phyloP scores from a whole-genome alignment of 2,329 filamentous ascomycete species.

The Cladosporium colombiae region DNA sequence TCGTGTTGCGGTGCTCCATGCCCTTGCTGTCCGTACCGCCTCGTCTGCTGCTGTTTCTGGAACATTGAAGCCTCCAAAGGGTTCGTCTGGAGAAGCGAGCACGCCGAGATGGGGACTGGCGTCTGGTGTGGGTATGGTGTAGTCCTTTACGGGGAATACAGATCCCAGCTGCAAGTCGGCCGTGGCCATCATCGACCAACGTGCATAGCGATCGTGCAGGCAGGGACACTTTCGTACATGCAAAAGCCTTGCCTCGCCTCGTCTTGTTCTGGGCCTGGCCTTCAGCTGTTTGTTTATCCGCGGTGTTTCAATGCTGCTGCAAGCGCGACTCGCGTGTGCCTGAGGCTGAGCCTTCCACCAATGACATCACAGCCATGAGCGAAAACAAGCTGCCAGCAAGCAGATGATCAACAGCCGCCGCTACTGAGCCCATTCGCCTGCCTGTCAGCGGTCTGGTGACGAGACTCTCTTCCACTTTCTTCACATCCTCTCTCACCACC shows the following conservation, averaged over 20 bases:
- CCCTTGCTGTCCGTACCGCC: slow-evolving; percentile 40
- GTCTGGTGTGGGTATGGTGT: slow-evolving; percentile 47
- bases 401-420: slow-evolving; percentile 11
- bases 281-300: background rate
- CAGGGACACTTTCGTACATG: background rate
- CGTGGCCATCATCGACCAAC: background rate
- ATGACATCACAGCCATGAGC: background rate
- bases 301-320: background rate
- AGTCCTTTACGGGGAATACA: slow-evolving; percentile 47
- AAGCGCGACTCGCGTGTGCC: background rate
- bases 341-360: background rate
- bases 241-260: background rate
- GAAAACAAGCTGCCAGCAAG: slow-evolving; percentile 14
- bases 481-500: background rate
- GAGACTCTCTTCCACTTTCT: background rate
- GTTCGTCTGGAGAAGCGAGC: slow-evolving; percentile 40
- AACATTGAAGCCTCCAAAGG: slow-evolving; percentile 44
- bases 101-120: slow-evolving; percentile 46
- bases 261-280: background rate
- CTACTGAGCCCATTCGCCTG: background rate
- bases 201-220: background rate
- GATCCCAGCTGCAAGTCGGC: slow-evolving; percentile 28
- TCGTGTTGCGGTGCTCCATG: slow-evolving; percentile 51
- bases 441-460: slow-evolving; percentile 12
- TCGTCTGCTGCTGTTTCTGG: slow-evolving; percentile 41